Evolutionary conservation across 768 basidiomycete species (phyloP), one percentile per base, ranked within the genome.

Genomic region (Hericium erinaceus): DNA sequence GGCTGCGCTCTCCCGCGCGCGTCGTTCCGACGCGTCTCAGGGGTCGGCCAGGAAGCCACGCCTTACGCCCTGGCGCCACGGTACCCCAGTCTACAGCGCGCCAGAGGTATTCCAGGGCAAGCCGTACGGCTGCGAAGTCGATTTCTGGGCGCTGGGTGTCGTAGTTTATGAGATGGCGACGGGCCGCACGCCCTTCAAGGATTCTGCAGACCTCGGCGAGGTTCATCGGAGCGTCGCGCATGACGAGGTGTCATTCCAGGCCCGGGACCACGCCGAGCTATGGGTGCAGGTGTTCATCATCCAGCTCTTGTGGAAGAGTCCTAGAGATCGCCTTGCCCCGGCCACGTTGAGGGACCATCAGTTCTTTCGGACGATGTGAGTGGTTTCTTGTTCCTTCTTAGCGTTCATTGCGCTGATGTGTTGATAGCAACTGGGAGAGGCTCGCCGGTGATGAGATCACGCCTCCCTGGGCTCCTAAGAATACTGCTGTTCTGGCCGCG

Each of bases 61-160:
- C 33, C 33, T 33, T 33, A 10, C 33, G 33, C 33, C 33, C 33
- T 33, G 33, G 33, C 33, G 33, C 33, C 33, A 39, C 24, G 57
- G 60, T 9, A 60, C 57, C 10, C 60, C 60, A 13, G 56, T 50
- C 16, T 58, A 58, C 26, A 44, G 20, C 26, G 50, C 57, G 0
- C 60, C 60, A 11, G 60, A 61, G 37, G 51, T 61, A 22, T 40
- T 58, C 18, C 16, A 15, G 44, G 57, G 41, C 3, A 52, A 33
- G 38, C 13, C 48, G 11, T 58, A 61, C 40, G 44, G 50, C n/a
- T 41, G 58, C 33, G 60, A 55, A 38, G 95, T 98, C 66, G 97
- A 99, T 67, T 81, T 99, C 39, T 99, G 97, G 97, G 94, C 95
- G 0, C 80, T 99, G 4, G 95, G 97, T 20, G 88, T 97, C 38